Base-by-base conservation (phyloP, 164 flowering plant genomes). In the Vitis riparia region DNA sequence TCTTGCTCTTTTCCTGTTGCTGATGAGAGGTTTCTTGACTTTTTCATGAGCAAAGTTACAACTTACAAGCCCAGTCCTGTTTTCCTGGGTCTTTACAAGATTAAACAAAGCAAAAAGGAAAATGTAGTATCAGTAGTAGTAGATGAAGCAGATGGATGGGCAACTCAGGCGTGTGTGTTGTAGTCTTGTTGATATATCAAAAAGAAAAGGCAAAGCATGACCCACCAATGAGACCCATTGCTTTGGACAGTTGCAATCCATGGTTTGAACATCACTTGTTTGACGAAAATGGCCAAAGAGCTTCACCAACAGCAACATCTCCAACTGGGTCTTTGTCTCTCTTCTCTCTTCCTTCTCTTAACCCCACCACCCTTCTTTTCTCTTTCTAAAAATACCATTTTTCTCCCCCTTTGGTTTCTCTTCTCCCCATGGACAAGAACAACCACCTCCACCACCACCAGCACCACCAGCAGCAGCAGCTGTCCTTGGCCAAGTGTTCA, bases 281-380 rank as follows among this genome's bases (percentile, higher is more conserved):
- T 85, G 86, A 81, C 80, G 74, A 86, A 84, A 83, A 80, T 75
- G 79, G 73, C 79, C 82, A 77, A 79, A 66, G 71, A 70, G 72
- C 67, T 66, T 68, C 49, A 56, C 76, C 76, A 81, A 62, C 77
- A 75, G 17, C 72, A 66, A 71, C 78, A 65, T 72, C 73, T 61
- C 72, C 81, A 71, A 62, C 83, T 79, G 71, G 67, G 79, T 73
- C 77, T 72, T 68, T 62, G 53, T 75, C 78, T 74, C 53, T 65
- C 49, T 71, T 44, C 76, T 51, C 65, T 62, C 23, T 58, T 74
- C 47, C 37, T 29, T 63, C 69, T 63, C 63, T 73, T 6, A 37
- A 37, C 44, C 44, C 44, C 44, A 37, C 44, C 15, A 48, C 53
- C 16, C 17, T 12, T 27, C 68, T 65, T 61, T 64, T 32, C 57